Base-by-base conservation (phyloP, 768 basidiomycete genomes). In the Termitomyces sp. region DNA sequence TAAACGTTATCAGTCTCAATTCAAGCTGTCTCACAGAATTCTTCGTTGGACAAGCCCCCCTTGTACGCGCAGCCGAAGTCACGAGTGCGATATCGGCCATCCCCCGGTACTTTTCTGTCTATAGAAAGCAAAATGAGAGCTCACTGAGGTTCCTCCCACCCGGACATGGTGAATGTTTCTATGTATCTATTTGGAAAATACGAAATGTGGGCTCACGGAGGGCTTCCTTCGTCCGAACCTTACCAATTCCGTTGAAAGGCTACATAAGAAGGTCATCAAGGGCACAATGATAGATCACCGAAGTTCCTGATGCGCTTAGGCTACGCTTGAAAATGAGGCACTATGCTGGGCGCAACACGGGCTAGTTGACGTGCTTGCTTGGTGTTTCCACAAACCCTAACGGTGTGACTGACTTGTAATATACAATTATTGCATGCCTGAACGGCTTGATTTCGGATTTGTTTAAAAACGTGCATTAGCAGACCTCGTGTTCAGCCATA, bases 11-110 rank as follows among this genome's bases (percentile, higher is more conserved):
- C 6, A 42, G 22, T 35, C 10, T 35, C 47, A 63, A 90, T 87
- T 83, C 83, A 6, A 92, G 91, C 64, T 92, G 92, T 66, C 66
- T 93, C 35, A 92, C 90, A 0, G 90, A 92, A 68, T 84, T 91
- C 20, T 90, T 89, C 63, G 79, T 91, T 48, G 86, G 91, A 30
- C 76, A 79, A 3, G 92, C 87, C 1, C 72, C 90, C 4, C 72
- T 90, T 5, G 71, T 70, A 13, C 76, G 84, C 9, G 91, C 92
- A 2, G 70, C 77, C 24, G 78, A 83, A 65, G 74, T n/a, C n/a
- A n/a, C n/a, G n/a, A n/a, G n/a, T n/a, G n/a, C n/a, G n/a, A n/a
- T n/a, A 91, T 84, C 0, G 91, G 90, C 20, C 79, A 80, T 58
- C 72, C 81, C 2, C 87, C 1, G 90, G 91, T 0, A 2, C 86